A percentile compares a stretch with the other conserved stretches of the same genome.
Conservation (phyloP, 495 filamentous ascomycete genomes). For the Neurospora sp. region DNA sequence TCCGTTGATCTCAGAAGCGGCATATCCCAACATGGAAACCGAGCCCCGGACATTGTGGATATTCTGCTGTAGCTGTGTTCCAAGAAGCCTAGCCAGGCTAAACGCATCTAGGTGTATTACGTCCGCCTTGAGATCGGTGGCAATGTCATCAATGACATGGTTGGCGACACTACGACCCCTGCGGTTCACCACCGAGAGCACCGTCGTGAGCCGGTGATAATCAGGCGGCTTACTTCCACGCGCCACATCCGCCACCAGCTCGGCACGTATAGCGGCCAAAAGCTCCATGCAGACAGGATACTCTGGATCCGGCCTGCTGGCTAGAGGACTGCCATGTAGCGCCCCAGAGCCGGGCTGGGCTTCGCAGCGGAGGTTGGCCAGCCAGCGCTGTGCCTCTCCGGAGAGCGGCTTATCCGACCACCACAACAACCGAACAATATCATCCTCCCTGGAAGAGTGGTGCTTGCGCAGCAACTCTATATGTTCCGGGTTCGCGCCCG, state of each 20-base stretch:
- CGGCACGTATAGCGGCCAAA: conserved; percentile 23
- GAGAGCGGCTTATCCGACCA: conserved; percentile 1
- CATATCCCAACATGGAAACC: conserved; percentile 55
- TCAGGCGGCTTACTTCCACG: conserved; percentile 12
- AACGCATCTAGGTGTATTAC: conserved; percentile 67
- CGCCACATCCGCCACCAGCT: conserved; percentile 20
- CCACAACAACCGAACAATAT: conserved; percentile 7
- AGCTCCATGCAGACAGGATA: conserved; percentile 26
- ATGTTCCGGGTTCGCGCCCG: conserved; percentile 3
- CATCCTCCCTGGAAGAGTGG: conserved; percentile 1
- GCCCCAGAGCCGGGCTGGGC: not conserved
- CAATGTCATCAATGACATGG: conserved; percentile 35
- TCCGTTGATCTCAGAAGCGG: conserved; percentile 37
- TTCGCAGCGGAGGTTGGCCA: conserved; percentile 9
- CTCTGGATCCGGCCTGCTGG: conserved; percentile 13
- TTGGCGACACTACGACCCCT: conserved; percentile 22
- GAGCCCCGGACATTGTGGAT: conserved; percentile 29
- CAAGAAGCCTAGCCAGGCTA: conserved; percentile 69
- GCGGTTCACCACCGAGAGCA: conserved; percentile 27
- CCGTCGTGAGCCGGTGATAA: conserved; percentile 24
- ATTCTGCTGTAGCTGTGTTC: conserved; percentile 60
- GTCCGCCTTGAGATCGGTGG: conserved; percentile 56
- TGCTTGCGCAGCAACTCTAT: conserved; percentile 11
- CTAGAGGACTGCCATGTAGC: conserved; percentile 15
- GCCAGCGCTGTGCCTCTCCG: conserved; percentile 12